A percentile compares a stretch with the other conserved stretches of the same genome.
Conservation (phyloP, 164 flowering plant genomes). For the Magnolia officinalis region DNA sequence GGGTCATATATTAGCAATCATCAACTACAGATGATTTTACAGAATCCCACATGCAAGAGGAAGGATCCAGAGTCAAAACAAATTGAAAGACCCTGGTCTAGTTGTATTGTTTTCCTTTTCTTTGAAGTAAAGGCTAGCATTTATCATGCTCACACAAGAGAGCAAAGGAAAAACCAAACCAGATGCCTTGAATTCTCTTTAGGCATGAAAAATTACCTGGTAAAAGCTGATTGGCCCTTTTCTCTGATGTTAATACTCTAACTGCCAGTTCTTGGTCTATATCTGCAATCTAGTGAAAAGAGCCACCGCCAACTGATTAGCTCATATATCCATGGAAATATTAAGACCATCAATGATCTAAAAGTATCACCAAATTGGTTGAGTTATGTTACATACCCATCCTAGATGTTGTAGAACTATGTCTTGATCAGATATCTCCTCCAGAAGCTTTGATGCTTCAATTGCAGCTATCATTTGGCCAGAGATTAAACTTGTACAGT, state of each 20-base stretch:
- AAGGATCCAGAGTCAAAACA: not conserved
- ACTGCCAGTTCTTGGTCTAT: slow-evolving; percentile 68
- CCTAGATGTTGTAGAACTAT: slow-evolving; percentile 88
- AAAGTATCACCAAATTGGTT: slow-evolving; percentile 4
- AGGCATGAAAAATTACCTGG: slow-evolving; percentile 52
- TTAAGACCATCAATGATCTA: slow-evolving; percentile 5
- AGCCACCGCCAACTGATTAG: slow-evolving; percentile 15
- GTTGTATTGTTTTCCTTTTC: too few species aligned
- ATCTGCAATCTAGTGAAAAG: slow-evolving; percentile 69
- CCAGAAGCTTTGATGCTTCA: slow-evolving; percentile 91
- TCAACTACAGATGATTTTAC: not conserved
- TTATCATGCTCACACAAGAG: too few species aligned
- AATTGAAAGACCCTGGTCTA: too few species aligned
- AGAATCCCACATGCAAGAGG: not conserved
- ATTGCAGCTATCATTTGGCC: slow-evolving; percentile 64
- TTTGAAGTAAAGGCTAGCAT: too few species aligned
- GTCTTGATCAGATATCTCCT: slow-evolving; percentile 76
- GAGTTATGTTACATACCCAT: slow-evolving; percentile 59
- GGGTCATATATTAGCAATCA: too few species aligned
- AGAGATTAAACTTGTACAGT: slow-evolving; percentile 23
- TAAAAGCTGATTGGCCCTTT: slow-evolving; percentile 59
- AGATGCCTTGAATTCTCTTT: not conserved
- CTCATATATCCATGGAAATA: slow-evolving; percentile 7
- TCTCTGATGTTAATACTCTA: slow-evolving; percentile 69
- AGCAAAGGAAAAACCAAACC: not conserved